Conservation (phyloP, 2,329 filamentous ascomycete species). For the Neonectria faginata region DNA sequence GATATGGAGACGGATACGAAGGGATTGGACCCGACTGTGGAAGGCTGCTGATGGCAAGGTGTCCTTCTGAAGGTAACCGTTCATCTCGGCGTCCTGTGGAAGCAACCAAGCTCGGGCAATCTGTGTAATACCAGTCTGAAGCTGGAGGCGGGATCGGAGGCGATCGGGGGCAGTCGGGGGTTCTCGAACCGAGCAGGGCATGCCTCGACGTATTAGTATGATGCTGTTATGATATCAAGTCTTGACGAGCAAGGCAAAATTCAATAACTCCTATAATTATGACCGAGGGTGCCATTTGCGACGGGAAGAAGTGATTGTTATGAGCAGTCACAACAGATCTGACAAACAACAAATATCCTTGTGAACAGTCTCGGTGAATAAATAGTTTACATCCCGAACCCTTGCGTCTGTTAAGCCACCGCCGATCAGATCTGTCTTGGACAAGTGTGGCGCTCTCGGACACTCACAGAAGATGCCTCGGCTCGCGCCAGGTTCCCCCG, state of each 20-base stretch:
- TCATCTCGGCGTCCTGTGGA: conserved; percentile 28
- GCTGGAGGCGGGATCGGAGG: conserved; percentile 10
- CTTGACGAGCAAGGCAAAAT: conserved; percentile 29
- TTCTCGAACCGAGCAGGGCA: conserved; percentile 25
- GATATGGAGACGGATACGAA: conserved; percentile 1
- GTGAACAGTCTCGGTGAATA: background rate
- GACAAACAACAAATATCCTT: background rate
- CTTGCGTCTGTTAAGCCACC: background rate
- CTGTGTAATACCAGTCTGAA: conserved; percentile 37
- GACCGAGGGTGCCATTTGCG: background rate
- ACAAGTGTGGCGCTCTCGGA: background rate
- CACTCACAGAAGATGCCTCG: conserved; percentile 42
- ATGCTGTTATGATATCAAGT: conserved; percentile 42
- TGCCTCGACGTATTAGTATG: conserved; percentile 36
- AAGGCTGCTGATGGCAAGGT: conserved; percentile 13
- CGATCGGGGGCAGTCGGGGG: conserved; percentile 7
- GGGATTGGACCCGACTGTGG: conserved; percentile 3
- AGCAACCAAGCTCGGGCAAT: conserved; percentile 23
- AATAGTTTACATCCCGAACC: background rate
- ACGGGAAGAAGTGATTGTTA: background rate
- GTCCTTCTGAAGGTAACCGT: background rate
- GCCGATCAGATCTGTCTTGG: background rate
- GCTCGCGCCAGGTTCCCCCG: conserved; percentile 38
- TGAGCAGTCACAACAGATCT: background rate
- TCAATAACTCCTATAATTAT: conserved; percentile 13